Conservation (phyloP, 495 filamentous ascomycete genomes). For the Haplographium delicatum region DNA sequence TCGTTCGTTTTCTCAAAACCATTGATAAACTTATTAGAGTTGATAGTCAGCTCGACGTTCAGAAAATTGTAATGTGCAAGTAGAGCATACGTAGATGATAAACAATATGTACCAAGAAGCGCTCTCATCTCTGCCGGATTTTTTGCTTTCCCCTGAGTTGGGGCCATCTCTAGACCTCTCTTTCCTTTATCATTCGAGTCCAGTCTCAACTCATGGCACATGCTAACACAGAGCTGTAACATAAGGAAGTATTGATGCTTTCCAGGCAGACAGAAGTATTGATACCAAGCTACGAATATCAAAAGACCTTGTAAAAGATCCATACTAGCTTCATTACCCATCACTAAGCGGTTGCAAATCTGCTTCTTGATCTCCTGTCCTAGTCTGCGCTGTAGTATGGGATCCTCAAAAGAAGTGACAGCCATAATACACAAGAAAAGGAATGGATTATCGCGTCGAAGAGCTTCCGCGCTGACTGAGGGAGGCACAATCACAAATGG, state of each 20-base stretch:
- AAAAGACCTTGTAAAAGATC: slow-evolving; percentile 15
- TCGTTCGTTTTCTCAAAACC: slow-evolving; percentile 14
- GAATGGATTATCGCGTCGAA: slow-evolving; percentile 26
- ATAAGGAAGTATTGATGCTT: slow-evolving; percentile 15
- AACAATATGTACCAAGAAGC: slow-evolving; percentile 13
- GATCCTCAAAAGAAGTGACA: slow-evolving; percentile 17
- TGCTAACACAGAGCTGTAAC: slow-evolving; percentile 13
- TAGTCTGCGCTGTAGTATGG: slow-evolving; percentile 14
- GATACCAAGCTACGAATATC: slow-evolving; percentile 14
- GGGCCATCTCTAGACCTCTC: slow-evolving; percentile 9
- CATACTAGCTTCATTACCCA: slow-evolving; percentile 13
- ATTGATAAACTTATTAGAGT: slow-evolving; percentile 15
- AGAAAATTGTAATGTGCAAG: slow-evolving; percentile 8
- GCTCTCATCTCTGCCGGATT: slow-evolving; percentile 14
- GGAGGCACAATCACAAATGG: slow-evolving; percentile 28
- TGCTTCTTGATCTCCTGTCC: slow-evolving; percentile 13
- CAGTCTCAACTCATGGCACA: slow-evolving; percentile 14
- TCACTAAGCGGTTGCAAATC: slow-evolving; percentile 11
- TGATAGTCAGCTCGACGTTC: slow-evolving; percentile 12
- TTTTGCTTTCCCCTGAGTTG: slow-evolving; percentile 8
- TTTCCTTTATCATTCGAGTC: slow-evolving; percentile 13
- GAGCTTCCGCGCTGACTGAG: slow-evolving; percentile 23
- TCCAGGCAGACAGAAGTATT: slow-evolving; percentile 13
- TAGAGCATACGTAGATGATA: slow-evolving; percentile 13
- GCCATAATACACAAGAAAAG: slow-evolving; percentile 28